These are phyloP conservation scores for Chalciporus piperatoides DNA, from an alignment of 1,284 basidiomycete genomes.

Conservation along the genomic window DNA sequence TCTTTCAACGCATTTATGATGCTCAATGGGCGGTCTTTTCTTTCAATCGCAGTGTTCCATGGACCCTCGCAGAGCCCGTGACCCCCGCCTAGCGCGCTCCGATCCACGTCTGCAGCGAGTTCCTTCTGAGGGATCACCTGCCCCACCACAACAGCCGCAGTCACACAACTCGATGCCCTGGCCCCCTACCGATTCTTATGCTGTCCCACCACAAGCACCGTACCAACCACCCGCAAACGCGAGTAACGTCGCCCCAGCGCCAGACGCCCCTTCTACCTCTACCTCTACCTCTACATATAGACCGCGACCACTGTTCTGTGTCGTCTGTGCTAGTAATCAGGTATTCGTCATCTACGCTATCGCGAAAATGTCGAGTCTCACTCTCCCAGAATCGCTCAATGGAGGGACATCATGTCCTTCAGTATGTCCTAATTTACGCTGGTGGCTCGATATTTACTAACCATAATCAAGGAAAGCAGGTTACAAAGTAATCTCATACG, in stretches of 20 bases:
- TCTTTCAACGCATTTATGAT: neutral
- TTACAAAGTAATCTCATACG: slow-evolving; percentile 88
- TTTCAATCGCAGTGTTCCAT: slow-evolving; percentile 36
- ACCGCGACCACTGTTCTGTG: slow-evolving; percentile 83
- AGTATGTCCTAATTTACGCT: slow-evolving; percentile 51
- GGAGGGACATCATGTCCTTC: slow-evolving; percentile 93
- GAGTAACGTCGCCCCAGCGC: slow-evolving; percentile 5
- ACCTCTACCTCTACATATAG: slow-evolving; percentile 42
- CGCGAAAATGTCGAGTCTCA: slow-evolving; percentile 13
- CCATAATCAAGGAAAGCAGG: slow-evolving; percentile 68
- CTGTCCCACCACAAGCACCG: slow-evolving; percentile 17
- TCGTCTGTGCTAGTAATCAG: slow-evolving; percentile 98
- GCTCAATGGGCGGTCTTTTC: slow-evolving; percentile 15
- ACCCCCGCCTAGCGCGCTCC: slow-evolving; percentile 67
- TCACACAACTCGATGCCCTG: slow-evolving; percentile 35
- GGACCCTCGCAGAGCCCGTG: slow-evolving; percentile 77
- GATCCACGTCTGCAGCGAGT: slow-evolving; percentile 62
- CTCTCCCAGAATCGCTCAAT: slow-evolving; percentile 89
- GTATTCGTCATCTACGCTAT: slow-evolving; percentile 41
- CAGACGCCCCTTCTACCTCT: slow-evolving; percentile 19
- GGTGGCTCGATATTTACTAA: slow-evolving; percentile 6
- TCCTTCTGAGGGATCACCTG: slow-evolving; percentile 40
- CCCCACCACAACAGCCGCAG: slow-evolving; percentile 36
- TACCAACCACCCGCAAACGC: slow-evolving; percentile 16
- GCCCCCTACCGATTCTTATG: slow-evolving; percentile 22